Evolutionary conservation across 257 asterid genomes (phyloP).

Genomic region (Linderniella brevidens): DNA sequence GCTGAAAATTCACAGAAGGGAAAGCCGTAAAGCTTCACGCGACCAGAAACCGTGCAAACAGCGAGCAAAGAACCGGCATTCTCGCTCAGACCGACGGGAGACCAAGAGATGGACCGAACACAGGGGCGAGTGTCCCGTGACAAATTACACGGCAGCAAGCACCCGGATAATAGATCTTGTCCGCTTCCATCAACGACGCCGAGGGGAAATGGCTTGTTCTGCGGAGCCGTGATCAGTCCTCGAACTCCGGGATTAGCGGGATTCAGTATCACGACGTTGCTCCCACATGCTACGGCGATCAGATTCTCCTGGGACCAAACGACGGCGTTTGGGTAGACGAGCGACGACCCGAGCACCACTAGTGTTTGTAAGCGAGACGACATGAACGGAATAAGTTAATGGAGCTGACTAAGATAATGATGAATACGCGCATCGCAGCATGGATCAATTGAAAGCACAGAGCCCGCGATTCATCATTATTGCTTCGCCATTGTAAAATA

Average conservation of each 20-base stretch:
- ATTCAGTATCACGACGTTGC: slow-evolving; percentile 38
- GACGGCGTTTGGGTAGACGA: slow-evolving; percentile 58
- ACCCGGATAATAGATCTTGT: slow-evolving; percentile 43
- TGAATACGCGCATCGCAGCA: too few relatives aligned
- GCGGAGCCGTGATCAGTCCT: slow-evolving; percentile 44
- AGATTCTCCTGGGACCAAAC: slow-evolving; percentile 87
- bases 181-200: slow-evolving; percentile 69
- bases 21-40: slow-evolving; percentile 58
- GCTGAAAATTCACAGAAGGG: slow-evolving; percentile 54
- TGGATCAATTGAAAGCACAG: too few relatives aligned
- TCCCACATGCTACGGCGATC: slow-evolving; percentile 70
- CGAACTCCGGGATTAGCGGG: slow-evolving; percentile 48
- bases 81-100: slow-evolving; percentile 71
- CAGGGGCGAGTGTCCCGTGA: slow-evolving; percentile 54
- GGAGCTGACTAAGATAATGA: too few relatives aligned
- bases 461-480: too few relatives aligned
- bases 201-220: slow-evolving; percentile 51
- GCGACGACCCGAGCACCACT: slow-evolving; percentile 34
- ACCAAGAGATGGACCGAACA: slow-evolving; percentile 84
- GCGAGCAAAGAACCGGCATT: slow-evolving; percentile 91
- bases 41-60: slow-evolving; percentile 69
- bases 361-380: slow-evolving; percentile 46
- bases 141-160: slow-evolving; percentile 47
- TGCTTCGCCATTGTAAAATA: too few relatives aligned
- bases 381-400: slow-evolving; percentile 12